phyloP scores from a whole-genome alignment of 768 basidiomycete species.

The Lactifluus volemus region DNA sequence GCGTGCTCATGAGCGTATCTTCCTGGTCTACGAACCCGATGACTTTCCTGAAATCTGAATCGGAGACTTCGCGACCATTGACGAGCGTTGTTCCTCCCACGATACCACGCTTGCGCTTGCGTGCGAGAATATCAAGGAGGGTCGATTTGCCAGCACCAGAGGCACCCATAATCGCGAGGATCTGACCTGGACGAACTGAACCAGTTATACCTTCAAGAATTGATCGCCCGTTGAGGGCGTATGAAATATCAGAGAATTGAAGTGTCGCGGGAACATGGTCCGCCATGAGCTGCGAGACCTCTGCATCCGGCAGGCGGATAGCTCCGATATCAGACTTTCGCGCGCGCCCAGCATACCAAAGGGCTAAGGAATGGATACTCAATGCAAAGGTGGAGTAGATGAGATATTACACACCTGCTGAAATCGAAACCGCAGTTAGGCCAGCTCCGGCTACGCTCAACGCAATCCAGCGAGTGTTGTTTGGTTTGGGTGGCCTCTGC shows the following conservation, averaged over 20 bases:
- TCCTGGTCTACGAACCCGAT: slow-evolving; percentile 98
- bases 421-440: slow-evolving; percentile 60
- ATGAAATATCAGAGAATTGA: slow-evolving; percentile 83
- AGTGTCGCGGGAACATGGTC: slow-evolving; percentile 92
- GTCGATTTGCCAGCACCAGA: slow-evolving; percentile 97
- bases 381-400: not conserved
- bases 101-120: slow-evolving; percentile 75
- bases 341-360: slow-evolving; percentile 89
- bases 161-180: slow-evolving; percentile 95
- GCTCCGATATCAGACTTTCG: slow-evolving; percentile 57
- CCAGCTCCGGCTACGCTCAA: slow-evolving; percentile 76
- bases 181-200: slow-evolving; percentile 76
- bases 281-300: slow-evolving; percentile 78
- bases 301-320: slow-evolving; percentile 73
- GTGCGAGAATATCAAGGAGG: slow-evolving; percentile 89
- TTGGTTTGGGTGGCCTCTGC: slow-evolving; percentile 72
- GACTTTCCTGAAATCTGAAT: slow-evolving; percentile 73
- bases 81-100: slow-evolving; percentile 72
- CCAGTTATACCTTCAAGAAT: slow-evolving; percentile 83
- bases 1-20: slow-evolving; percentile 92
- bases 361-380: slow-evolving; percentile 33
- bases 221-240: slow-evolving; percentile 54
- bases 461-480: slow-evolving; percentile 75
- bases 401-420: slow-evolving; percentile 37
- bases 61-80: slow-evolving; percentile 72